These are phyloP conservation scores for Colletotrichum scovillei DNA, from an alignment of 2,329 filamentous ascomycete species.

Conservation along the genomic window DNA sequence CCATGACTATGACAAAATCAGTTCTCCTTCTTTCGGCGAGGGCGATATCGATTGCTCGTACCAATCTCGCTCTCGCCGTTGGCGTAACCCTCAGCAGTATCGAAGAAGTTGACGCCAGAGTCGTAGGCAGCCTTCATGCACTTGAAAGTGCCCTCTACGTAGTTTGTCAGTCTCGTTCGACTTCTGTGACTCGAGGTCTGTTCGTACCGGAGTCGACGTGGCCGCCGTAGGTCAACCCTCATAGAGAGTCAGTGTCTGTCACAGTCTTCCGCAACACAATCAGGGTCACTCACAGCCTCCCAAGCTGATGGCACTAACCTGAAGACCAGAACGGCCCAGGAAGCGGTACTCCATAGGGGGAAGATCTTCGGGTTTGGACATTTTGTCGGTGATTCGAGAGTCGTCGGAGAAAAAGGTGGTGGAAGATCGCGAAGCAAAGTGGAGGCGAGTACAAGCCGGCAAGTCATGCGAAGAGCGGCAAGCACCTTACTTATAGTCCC, in stretches of 20 bases:
- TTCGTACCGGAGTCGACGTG: constrained; percentile 73
- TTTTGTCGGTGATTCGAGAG: constrained; percentile 38
- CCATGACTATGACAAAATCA: constrained; percentile 58
- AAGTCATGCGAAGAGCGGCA: constrained; percentile 7
- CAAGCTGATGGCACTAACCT: constrained; percentile 79
- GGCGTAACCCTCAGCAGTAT: constrained; percentile 68
- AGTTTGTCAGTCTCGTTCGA: background rate
- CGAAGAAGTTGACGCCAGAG: constrained; percentile 72
- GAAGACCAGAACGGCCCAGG: constrained; percentile 77
- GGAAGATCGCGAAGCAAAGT: constrained; percentile 24
- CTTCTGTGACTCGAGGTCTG: background rate
- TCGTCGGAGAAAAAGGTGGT: background rate
- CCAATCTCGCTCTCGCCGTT: constrained; percentile 69
- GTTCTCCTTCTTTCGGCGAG: background rate
- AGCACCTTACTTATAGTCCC: constrained; percentile 35
- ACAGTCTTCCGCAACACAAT: background rate
- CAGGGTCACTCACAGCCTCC: constrained; percentile 62
- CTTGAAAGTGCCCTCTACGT: constrained; percentile 58
- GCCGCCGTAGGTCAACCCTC: constrained; percentile 76
- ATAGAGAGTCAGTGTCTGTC: background rate
- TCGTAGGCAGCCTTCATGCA: constrained; percentile 73
- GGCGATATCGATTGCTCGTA: background rate
- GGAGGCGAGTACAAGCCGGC: background rate
- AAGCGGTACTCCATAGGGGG: constrained; percentile 76
- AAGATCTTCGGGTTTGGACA: constrained; percentile 55